These are phyloP conservation scores for Kurtzmaniella natalensis DNA, from an alignment of 1,139 yeast genomes.

Conservation along the genomic window DNA sequence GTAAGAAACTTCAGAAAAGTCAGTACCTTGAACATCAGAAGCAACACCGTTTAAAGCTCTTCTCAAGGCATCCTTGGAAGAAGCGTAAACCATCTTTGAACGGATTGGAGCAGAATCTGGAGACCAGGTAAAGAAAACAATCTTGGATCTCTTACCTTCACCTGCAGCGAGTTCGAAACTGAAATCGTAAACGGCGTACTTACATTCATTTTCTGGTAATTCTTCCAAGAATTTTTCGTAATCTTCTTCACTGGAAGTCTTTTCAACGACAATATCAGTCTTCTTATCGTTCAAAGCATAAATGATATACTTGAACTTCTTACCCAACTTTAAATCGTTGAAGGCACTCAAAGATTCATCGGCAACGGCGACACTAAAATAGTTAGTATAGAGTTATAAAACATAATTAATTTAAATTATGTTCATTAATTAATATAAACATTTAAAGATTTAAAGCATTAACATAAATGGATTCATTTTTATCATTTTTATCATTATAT, in stretches of 20 bases:
- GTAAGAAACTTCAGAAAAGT: slow-evolving; percentile 92
- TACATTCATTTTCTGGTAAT: slow-evolving; percentile 93
- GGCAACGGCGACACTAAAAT: slow-evolving; percentile 82
- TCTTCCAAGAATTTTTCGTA: slow-evolving; percentile 83
- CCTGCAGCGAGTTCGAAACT: slow-evolving; percentile 87
- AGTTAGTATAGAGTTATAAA: slow-evolving; percentile 6
- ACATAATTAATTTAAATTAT: no score
- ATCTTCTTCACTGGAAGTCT: slow-evolving; percentile 67
- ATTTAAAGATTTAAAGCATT: no score
- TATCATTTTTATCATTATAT: no score
- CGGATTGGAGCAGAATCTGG: slow-evolving; percentile 96
- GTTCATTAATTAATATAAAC: no score
- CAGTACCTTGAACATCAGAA: slow-evolving; percentile 95
- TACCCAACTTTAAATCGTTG: slow-evolving; percentile 94
- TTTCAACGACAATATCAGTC: slow-evolving; percentile 87
- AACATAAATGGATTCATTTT: no score
- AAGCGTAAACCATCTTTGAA: slow-evolving; percentile 96
- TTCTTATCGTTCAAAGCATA: slow-evolving; percentile 77
- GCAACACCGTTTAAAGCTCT: slow-evolving; percentile 95
- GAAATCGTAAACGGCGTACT: slow-evolving; percentile 94
- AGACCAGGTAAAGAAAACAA: slow-evolving; percentile 93
- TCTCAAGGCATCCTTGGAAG: slow-evolving; percentile 96
- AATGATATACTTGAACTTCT: slow-evolving; percentile 79
- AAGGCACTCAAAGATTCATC: slow-evolving; percentile 91
- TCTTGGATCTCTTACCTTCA: slow-evolving; percentile 95